Evolutionary conservation across 352 stramenopile species (phyloP).

Genomic region (Phytopythium boreale): DNA sequence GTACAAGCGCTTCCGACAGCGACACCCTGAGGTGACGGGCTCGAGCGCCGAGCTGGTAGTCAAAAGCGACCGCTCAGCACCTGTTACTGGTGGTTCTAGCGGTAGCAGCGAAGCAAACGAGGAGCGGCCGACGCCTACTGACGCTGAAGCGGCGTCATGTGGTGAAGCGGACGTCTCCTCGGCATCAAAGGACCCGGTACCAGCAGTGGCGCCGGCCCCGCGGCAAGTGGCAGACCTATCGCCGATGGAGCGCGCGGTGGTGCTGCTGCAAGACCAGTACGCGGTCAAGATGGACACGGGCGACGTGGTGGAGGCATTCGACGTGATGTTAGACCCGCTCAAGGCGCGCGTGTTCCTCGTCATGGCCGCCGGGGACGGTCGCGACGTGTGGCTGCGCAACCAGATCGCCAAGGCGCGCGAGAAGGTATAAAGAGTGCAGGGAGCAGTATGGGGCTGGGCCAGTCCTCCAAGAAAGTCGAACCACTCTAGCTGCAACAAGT

Average conservation of each 20-base stretch:
- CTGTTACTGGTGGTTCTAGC: neutral
- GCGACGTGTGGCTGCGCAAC: conserved; percentile 20
- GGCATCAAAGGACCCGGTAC: neutral
- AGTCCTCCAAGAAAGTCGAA: too few species aligned
- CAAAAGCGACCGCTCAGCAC: neutral
- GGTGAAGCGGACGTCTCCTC: neutral
- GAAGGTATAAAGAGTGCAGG: neutral
- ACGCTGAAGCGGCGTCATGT: neutral
- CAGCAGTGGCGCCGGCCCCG: neutral
- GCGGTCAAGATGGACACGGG: conserved; percentile 6
- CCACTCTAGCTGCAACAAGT: too few species aligned
- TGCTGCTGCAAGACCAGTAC: conserved; percentile 18
- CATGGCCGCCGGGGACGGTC: conserved; percentile 13
- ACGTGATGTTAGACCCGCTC: conserved; percentile 18
- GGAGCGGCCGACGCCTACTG: neutral
- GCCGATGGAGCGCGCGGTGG: conserved; percentile 14
- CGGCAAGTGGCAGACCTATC: conserved; percentile 5
- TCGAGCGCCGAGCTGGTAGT: conserved; percentile 9
- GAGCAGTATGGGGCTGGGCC: too few species aligned
- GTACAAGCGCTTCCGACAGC: conserved; percentile 15
- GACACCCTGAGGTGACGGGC: conserved; percentile 16
- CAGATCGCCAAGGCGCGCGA: conserved; percentile 11
- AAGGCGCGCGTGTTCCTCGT: conserved; percentile 20
- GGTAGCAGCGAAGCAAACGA: neutral
- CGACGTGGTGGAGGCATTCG: conserved; percentile 23